These are phyloP conservation scores for Leucocoprinus birnbaumii DNA, from an alignment of 768 basidiomycete genomes.

Conservation along the genomic window DNA sequence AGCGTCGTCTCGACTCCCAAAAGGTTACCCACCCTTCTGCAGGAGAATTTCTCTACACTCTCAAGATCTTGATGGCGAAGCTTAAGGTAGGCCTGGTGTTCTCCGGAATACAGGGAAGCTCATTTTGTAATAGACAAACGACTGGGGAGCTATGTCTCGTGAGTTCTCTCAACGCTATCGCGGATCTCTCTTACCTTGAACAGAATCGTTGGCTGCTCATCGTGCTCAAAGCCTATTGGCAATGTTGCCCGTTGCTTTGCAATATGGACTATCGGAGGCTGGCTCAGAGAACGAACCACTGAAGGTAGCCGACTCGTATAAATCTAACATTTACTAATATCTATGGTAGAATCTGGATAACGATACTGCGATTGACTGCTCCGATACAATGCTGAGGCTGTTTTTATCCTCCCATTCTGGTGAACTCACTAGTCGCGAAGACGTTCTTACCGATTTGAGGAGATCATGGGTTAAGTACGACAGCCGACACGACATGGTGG, in stretches of 20 bases:
- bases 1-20: constrained; percentile 46
- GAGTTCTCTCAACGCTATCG: no score
- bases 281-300: constrained; percentile 45
- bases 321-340: neutral
- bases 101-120: neutral
- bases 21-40: constrained; percentile 45
- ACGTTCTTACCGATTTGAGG: constrained; percentile 19
- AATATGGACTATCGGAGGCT: constrained; percentile 42
- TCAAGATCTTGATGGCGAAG: constrained; percentile 69
- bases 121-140: constrained; percentile 42
- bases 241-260: constrained; percentile 45
- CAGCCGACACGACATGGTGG: constrained; percentile 31
- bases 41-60: constrained; percentile 49
- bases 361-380: constrained; percentile 32
- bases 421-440: constrained; percentile 19
- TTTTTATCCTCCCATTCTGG: constrained; percentile 20
- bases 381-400: constrained; percentile 35
- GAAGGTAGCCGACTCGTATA: constrained; percentile 35
- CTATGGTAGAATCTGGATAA: constrained; percentile 49
- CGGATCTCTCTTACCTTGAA: neutral
- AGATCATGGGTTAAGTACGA: constrained; percentile 26
- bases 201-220: constrained; percentile 48
- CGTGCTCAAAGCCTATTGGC: constrained; percentile 39
- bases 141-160: constrained; percentile 67
- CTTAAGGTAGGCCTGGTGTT: constrained; percentile 41